Evolutionary conservation across 352 stramenopile species (phyloP).

Genomic region (Phytophthora uliginosa): DNA sequence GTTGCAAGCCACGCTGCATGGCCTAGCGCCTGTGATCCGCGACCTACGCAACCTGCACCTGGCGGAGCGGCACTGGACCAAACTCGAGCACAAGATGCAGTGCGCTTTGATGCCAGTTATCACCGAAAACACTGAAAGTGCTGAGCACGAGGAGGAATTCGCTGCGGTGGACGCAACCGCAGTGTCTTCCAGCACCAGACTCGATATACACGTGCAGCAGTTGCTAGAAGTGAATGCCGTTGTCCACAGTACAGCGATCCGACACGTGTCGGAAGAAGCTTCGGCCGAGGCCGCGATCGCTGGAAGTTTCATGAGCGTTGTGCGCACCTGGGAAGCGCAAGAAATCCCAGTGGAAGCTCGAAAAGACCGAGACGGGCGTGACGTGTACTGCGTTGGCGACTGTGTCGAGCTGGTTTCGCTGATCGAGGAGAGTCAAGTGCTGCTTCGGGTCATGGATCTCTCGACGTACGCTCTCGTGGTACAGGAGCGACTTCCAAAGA

Average conservation of each 20-base stretch:
- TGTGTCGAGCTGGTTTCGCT: constrained; percentile 63
- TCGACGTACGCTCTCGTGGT: constrained; percentile 76
- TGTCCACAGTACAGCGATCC: constrained; percentile 49
- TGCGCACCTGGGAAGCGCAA: constrained; percentile 66
- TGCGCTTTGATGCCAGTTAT: constrained; percentile 41
- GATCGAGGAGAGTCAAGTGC: constrained; percentile 78
- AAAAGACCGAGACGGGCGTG: constrained; percentile 74
- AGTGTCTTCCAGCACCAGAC: background rate
- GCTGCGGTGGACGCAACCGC: constrained; percentile 1
- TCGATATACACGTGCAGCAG: constrained; percentile 62
- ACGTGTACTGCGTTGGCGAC: constrained; percentile 64
- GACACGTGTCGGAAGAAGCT: constrained; percentile 79
- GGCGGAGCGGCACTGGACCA: constrained; percentile 74
- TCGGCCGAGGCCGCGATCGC: constrained; percentile 70
- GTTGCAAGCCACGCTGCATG: constrained; percentile 54
- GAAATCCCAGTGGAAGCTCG: constrained; percentile 55
- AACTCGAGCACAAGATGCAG: constrained; percentile 78
- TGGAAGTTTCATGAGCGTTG: constrained; percentile 66
- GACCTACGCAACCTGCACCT: constrained; percentile 71
- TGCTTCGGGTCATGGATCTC: constrained; percentile 77
- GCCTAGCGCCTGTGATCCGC: constrained; percentile 60
- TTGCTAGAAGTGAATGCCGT: constrained; percentile 61
- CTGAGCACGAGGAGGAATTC: constrained; percentile 6
- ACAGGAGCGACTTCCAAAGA: constrained; percentile 52
- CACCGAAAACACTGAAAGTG: background rate